Base-by-base conservation (phyloP, 2,329 filamentous ascomycete species). In the Graphiopsis chlorocephala region DNA sequence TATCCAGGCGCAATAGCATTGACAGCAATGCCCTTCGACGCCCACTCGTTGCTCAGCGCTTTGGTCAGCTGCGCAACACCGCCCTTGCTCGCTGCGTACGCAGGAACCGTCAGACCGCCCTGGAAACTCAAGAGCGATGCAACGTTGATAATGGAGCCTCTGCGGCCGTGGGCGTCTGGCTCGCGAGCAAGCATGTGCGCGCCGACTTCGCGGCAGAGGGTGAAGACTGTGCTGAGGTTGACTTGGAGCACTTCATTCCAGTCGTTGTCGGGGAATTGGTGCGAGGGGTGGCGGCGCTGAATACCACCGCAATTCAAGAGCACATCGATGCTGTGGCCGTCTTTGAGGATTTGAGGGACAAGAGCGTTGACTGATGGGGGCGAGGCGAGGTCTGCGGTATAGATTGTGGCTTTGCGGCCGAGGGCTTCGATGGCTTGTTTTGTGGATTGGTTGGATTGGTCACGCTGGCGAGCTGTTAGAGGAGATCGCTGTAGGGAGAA, bases 1-100 rank as follows among this genome's bases (percentile, higher is more conserved):
- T 96, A 96, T 0, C 92, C 92, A 0, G 92, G 92, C 8, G 92
- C 91, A 72, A 96, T 91, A 10, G 90, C 90, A 76, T 96, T 96
- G 55, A 96, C 92, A 1, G 85, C 90, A 65, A 96, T 84, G 0
- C 92, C 92, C 72, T 87, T 84, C 17, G 81, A 77, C 0, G 88
- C 86, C 92, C 92, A 96, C 79, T 95, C 91, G 75, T 96, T 96
- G 62, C 88, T 87, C 64, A 96, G 83, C 33, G 89, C 88, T 79
- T 95, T 95, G 60, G 91, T 95, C 64, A 95, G 78, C 79, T 96
- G 92, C 15, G 87, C 89, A 0, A 96, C 88, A 12, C 90, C 93
- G 50, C 92, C 92, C 78, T 96, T 96, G 67, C 86, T 87, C 0
- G 92, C 91, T 0, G 92, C 89, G 75, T 96, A 97, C 1, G 92